These are phyloP conservation scores for Trametes cinnabarina DNA, from an alignment of 768 basidiomycete species.

Conservation along the genomic window DNA sequence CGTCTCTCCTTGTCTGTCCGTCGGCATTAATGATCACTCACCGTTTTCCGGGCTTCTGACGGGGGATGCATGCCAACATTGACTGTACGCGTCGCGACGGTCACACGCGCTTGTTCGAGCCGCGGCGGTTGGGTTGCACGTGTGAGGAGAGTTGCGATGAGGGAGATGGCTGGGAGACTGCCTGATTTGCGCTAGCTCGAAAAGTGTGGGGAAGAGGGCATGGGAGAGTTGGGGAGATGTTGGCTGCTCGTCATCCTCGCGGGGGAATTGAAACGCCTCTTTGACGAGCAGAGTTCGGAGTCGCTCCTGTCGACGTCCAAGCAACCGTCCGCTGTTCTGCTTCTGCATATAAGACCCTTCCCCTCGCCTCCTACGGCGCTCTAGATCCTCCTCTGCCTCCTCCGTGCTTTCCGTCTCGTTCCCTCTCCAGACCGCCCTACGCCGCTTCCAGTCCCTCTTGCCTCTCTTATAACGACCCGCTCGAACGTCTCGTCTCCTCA, in stretches of 20 bases:
- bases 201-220: conserved; percentile 3
- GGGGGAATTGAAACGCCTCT: no score
- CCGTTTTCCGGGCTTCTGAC: no score
- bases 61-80: no score
- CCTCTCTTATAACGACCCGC: conserved; percentile 1
- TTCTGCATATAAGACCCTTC: background rate
- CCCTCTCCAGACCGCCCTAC: conserved; percentile 1
- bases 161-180: background rate
- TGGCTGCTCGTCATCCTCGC: no score
- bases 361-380: background rate
- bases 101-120: no score
- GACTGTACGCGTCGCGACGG: no score
- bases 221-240: conserved; percentile 17
- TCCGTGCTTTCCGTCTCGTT: background rate
- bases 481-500: no score
- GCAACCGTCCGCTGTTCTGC: background rate
- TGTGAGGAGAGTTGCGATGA: no score
- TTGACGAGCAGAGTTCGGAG: background rate
- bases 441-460: conserved; percentile 2
- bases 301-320: background rate
- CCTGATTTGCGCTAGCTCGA: background rate
- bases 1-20: background rate
- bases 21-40: conserved; percentile 1
- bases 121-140: no score
- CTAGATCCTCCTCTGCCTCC: background rate